Conservation (phyloP, 83 land plant genomes). For the Picea mariana region DNA sequence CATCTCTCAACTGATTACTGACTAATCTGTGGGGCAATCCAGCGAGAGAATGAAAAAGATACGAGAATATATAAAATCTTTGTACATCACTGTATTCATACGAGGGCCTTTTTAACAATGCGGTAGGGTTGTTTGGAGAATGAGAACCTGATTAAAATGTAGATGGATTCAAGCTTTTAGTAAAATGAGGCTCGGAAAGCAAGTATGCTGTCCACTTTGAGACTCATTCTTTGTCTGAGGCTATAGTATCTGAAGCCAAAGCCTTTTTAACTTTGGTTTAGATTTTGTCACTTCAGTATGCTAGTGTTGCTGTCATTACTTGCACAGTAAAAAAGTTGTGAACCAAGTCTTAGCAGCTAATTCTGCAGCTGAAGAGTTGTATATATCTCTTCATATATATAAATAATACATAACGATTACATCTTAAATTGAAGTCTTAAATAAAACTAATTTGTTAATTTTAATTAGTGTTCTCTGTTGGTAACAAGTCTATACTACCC, state of each 20-base stretch:
- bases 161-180: background rate
- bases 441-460: background rate
- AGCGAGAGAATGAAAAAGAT: background rate
- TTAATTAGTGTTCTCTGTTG: background rate
- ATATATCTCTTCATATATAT: constrained; percentile 12
- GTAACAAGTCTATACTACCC: background rate
- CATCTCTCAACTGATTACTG: constrained; percentile 9
- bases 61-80: background rate
- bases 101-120: constrained; percentile 15
- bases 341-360: constrained; percentile 6
- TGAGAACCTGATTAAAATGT: background rate
- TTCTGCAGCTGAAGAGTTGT: constrained; percentile 8
- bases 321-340: constrained; percentile 8
- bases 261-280: constrained; percentile 8
- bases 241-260: constrained; percentile 17
- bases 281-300: constrained; percentile 12
- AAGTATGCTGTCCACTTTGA: constrained; percentile 6
- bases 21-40: constrained; percentile 15
- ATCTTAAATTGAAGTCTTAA: background rate
- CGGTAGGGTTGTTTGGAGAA: constrained; percentile 11
- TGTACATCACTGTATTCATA: constrained; percentile 17
- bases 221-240: constrained; percentile 15
- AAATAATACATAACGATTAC: background rate
- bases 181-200: background rate
- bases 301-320: background rate